Evolutionary conservation across 1,139 yeast genomes (phyloP).

Genomic region (Zygosaccharomyces pseudobailii): DNA sequence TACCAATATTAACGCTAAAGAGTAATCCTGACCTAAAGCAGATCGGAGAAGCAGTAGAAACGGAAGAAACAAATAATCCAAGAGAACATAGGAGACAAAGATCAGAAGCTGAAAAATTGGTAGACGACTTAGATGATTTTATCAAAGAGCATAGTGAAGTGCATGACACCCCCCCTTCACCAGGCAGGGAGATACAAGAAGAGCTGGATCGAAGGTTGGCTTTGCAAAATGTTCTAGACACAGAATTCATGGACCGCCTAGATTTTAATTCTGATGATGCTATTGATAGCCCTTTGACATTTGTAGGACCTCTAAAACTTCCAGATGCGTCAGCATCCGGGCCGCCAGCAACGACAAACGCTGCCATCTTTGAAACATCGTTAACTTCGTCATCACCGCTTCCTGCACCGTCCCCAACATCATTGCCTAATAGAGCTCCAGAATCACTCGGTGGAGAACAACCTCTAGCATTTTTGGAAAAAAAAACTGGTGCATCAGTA

Average conservation of each 20-base stretch:
- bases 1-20: neutral
- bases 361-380: too few relatives aligned
- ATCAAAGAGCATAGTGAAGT: conserved; percentile 16
- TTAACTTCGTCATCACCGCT: too few relatives aligned
- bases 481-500: conserved; percentile 7
- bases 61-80: neutral
- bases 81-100: conserved; percentile 26
- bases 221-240: neutral
- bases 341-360: neutral
- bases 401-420: neutral
- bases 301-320: conserved; percentile 16
- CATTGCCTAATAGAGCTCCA: neutral
- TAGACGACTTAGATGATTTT: conserved; percentile 32
- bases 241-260: neutral
- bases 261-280: conserved; percentile 4
- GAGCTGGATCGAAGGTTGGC: neutral
- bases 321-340: neutral
- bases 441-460: too few relatives aligned
- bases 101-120: conserved; percentile 33
- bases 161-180: neutral
- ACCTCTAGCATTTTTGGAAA: neutral
- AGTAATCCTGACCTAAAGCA: neutral
- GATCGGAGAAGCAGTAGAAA: neutral
- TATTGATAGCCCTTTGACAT: conserved; percentile 12
- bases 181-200: neutral